Base-by-base conservation (phyloP, 306 rosid genomes). In the Mimosa bimucronata region DNA sequence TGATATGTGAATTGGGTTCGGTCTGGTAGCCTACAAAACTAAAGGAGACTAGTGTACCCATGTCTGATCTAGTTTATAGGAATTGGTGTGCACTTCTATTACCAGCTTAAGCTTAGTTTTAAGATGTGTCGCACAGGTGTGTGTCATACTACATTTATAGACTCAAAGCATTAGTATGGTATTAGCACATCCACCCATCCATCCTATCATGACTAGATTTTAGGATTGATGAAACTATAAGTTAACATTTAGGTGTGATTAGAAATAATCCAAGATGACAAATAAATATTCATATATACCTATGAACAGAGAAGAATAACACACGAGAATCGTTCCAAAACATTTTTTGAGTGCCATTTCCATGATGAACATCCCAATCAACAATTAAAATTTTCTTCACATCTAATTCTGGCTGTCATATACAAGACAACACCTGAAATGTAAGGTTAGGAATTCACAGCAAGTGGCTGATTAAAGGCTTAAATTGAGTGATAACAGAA, bases 331-430 rank as follows among this genome's bases (percentile, higher is more conserved):
- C 98, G 61, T 78, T 79, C 94, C 90, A 93, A 78, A 95, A 95
- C 94, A 84, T 87, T 83, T 95, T 95, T 82, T 93, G 99, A 18
- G 99, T 95, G 65, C 92, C 99, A 81, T 95, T 95, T 70, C 99
- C 99, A 76, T 95, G 99, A 88, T 95, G 99, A 13, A 95, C 94
- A 42, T 95, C 99, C 99, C 99, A 95, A 84, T 95, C 99, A 83
- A 95, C 99, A 21, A 95, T 89, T 80, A 95, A 81, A 70, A 95
- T 87, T 75, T 89, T 91, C 61, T 90, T 89, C 23, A 93, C 82
- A 4, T 93, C 96, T 83, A 91, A 60, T 71, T 93, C 96, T 58
- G 91, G 96, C 99, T 95, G 98, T 84, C 79, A 78, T 77, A 69
- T 72, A 86, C 61, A 81, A 61, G 40, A 44, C 25, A 86, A 78